These are phyloP conservation scores for Daldinia decipiens DNA, from an alignment of 495 filamentous ascomycete species.

Conservation along the genomic window DNA sequence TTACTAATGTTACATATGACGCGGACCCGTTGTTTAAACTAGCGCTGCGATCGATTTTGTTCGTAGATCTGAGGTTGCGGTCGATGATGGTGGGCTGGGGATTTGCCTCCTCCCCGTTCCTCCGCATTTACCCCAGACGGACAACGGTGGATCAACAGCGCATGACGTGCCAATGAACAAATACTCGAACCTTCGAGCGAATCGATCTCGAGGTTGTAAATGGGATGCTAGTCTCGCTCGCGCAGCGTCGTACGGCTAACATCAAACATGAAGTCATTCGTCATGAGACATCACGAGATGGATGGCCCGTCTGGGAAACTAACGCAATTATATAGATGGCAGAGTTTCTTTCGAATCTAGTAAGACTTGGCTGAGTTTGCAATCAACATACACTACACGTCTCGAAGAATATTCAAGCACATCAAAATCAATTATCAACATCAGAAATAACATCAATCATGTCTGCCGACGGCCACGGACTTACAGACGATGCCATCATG, in stretches of 20 bases:
- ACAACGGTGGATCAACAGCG: conserved; percentile 41
- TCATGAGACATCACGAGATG: conserved; percentile 39
- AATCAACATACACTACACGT: conserved; percentile 2
- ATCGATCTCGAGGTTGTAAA: conserved; percentile 27
- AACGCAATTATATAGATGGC: conserved; percentile 34
- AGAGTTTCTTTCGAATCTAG: conserved; percentile 7
- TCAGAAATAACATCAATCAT: conserved; percentile 37
- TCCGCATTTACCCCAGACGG: conserved; percentile 43
- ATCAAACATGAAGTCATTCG: conserved; percentile 38
- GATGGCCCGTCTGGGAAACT: conserved; percentile 12
- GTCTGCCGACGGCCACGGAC: conserved; percentile 45
- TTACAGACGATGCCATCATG: conserved; percentile 40
- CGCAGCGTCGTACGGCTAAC: conserved; percentile 33
- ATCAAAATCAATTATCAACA: not conserved
- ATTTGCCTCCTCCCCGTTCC: conserved; percentile 22
- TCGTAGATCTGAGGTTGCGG: conserved; percentile 30
- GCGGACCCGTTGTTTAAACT: conserved; percentile 12
- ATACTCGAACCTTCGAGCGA: conserved; percentile 39
- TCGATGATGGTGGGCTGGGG: conserved; percentile 22
- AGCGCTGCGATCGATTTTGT: conserved; percentile 14
- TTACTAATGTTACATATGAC: conserved; percentile 35
- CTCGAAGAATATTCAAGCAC: conserved; percentile 10
- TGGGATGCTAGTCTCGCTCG: conserved; percentile 33
- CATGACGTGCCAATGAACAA: conserved; percentile 42
- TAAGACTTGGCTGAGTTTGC: not conserved